phyloP scores from a whole-genome alignment of 2,329 filamentous ascomycete genomes.

The Claviceps capensis region DNA sequence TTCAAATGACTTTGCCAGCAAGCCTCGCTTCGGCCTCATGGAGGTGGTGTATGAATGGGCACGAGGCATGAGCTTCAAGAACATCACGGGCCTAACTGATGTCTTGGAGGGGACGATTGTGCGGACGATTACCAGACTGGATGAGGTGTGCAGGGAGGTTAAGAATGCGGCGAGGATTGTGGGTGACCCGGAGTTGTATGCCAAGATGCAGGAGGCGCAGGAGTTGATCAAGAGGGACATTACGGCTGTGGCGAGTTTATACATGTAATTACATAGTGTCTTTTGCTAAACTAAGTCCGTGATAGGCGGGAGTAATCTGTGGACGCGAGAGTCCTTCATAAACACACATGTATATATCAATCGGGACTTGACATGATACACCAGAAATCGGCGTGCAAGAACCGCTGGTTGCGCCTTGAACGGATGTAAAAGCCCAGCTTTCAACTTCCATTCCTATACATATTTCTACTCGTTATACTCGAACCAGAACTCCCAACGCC shows the following conservation, averaged over 20 bases:
- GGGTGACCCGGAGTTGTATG: conserved; percentile 81
- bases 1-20: conserved; percentile 78
- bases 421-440: too few species aligned
- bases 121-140: conserved; percentile 78
- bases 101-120: conserved; percentile 97
- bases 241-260: conserved; percentile 75
- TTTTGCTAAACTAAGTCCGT: not conserved
- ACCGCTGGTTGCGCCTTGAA: too few species aligned
- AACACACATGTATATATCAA: too few species aligned
- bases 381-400: too few species aligned
- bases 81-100: conserved; percentile 90
- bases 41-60: conserved; percentile 99
- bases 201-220: conserved; percentile 95
- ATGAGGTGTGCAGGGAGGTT: conserved; percentile 93
- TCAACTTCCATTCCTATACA: too few species aligned
- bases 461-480: not conserved
- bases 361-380: too few species aligned
- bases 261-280: conserved; percentile 55
- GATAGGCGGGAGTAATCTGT: not conserved
- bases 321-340: too few species aligned
- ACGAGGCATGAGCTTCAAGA: conserved; percentile 93
- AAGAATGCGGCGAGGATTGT: conserved; percentile 95
- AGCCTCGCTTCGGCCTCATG: conserved; percentile 81
- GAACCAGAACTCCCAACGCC: conserved; percentile 5
- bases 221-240: conserved; percentile 97